Evolutionary conservation across 805 yeast genomes (phyloP).

Genomic region (Kregervanrija fluxuum): DNA sequence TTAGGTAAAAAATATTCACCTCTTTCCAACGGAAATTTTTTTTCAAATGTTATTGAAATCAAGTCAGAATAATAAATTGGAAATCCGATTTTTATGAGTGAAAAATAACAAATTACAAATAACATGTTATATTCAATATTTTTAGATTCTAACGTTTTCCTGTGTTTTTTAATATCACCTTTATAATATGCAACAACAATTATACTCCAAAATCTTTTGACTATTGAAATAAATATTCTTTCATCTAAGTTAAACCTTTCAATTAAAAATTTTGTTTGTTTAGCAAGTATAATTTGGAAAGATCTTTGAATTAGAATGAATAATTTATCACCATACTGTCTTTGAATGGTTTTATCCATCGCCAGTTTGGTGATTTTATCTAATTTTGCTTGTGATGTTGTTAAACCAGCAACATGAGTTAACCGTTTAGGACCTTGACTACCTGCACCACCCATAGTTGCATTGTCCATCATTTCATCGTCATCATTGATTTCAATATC

Average conservation of each 20-base stretch:
- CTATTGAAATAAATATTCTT: conserved; percentile 15
- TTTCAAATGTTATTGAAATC: conserved; percentile 32
- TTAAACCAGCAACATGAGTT: conserved; percentile 37
- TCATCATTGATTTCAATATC: conserved; percentile 76
- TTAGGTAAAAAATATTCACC: conserved; percentile 16
- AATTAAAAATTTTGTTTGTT: conserved; percentile 38
- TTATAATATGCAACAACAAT: not conserved
- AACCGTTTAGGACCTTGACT: conserved; percentile 41
- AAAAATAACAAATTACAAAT: conserved; percentile 41
- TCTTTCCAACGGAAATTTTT: conserved; percentile 37
- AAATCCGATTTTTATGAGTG: conserved; percentile 37
- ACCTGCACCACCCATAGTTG: conserved; percentile 46
- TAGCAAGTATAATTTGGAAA: conserved; percentile 34
- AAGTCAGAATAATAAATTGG: conserved; percentile 49
- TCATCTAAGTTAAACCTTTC: conserved; percentile 17
- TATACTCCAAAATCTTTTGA: conserved; percentile 26
- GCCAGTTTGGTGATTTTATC: conserved; percentile 9
- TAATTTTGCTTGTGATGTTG: conserved; percentile 12
- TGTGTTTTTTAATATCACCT: not conserved
- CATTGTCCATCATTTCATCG: conserved; percentile 54
- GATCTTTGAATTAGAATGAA: conserved; percentile 14
- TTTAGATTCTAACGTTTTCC: not conserved
- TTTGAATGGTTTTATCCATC: conserved; percentile 7
- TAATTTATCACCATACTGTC: conserved; percentile 20
- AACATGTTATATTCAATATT: conserved; percentile 4